Base-by-base conservation (phyloP, 2,329 filamentous ascomycete genomes). In the Colletotrichum sp. region DNA sequence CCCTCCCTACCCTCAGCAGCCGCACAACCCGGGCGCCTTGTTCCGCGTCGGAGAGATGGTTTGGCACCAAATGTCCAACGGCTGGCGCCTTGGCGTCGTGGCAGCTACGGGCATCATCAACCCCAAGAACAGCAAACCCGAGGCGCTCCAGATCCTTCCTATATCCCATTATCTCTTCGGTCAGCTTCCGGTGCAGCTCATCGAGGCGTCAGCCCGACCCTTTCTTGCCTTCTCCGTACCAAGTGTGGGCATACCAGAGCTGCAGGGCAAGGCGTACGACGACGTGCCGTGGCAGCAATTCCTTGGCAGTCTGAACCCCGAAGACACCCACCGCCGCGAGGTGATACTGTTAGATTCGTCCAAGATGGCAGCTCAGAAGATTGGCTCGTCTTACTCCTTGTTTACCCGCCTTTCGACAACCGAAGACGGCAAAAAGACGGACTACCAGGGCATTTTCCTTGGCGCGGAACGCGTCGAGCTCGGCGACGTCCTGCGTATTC, bases 211-310 rank as follows among this genome's bases (percentile, higher is more conserved):
- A 21, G 84, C 90, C 78, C 85, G 88, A 4, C 88, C 88, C 2
- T 90, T 89, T 77, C 83, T 89, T 52, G 88, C 88, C 13, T 90
- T 89, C 73, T 89, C 86, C 13, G 88, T 90, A 1, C 88, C 88
- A 0, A 82, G 82, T 3, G 84, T 89, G 10, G 80, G 80, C 13
- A 79, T 87, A 12, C 78, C 83, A 1, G 84, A 86, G 6, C 79
- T 89, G 8, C 83, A 83, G 71, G 83, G 84, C 21, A 84, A 84
- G 63, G 76, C 81, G 1, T 87, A 88, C 77, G 84, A 87, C 15
- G 82, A 86, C 5, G 80, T 89, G 15, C 80, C 84, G 12, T 90
- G 88, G 88, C 82, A 85, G 8, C 78, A 78, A 5, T 77, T 86
- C 6, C 76, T 82, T 9, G 73, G 77, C 15, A 75, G 78, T 55